Evolutionary conservation across 2,329 filamentous ascomycete genomes (phyloP), one percentile per base, ranked within the genome.

Genomic region (Sporothrix brasiliensis): DNA sequence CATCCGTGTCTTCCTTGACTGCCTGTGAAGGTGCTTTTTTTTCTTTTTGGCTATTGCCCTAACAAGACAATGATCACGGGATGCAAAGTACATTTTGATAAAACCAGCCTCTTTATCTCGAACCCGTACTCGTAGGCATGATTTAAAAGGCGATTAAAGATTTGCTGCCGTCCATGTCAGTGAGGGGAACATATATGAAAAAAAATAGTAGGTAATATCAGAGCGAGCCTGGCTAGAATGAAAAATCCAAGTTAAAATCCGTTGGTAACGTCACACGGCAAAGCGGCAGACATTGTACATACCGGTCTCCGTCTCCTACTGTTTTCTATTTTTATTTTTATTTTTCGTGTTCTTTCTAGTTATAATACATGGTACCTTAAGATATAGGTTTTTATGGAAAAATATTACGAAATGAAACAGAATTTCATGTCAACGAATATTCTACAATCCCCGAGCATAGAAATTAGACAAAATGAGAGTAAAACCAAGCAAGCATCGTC

Each of bases 111-210:
- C 41, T 65, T 34, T 50, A 65, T 30, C 44, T 50, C 61, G 41
- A 65, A 7, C 61, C 41, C 61, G 44, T 65, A 50, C 30, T 34
- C 21, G 44, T 65, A 49, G 9, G 44, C 61, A 65, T 65, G 14
- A 50, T 65, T 19, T 49, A 19, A 50, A 65, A n/a, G n/a, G 39
- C 21, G n/a, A 24, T 1, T 10, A 58, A 41, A 44, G 24, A 24
- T 10, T 19, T 61, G 58, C 39, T 27, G 58, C 58, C n/a, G 39
- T 61, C 10, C n/a, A 24, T 27, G 39, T 27, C 58, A 47, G 9
- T 9, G 58, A 61, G 58, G 58, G 39, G 39, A 27, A 13, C 41
- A 44, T 13, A 13, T 24, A 44, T 24, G 24, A 61, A 24, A n/a
- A 44, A 14, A 44, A 44, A 16, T 6, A 5, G 34, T 41, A 61